Evolutionary conservation across 306 rosid species (phyloP).

Genomic region (Malus orientalis): DNA sequence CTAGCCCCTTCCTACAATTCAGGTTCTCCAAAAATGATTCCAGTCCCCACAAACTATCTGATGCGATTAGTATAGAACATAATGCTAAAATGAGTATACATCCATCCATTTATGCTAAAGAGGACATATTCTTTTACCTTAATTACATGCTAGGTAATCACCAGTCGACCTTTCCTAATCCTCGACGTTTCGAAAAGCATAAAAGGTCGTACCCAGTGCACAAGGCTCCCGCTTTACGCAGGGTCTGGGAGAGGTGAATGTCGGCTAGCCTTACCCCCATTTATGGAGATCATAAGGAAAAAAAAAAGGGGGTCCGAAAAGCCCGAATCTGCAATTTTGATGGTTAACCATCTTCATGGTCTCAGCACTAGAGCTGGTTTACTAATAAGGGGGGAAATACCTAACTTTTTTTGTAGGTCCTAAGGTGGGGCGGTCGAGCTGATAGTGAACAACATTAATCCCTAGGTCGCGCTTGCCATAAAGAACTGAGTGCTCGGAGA

Average conservation of each 20-base stretch:
- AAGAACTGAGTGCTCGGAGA: conserved; percentile 72
- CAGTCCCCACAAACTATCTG: neutral
- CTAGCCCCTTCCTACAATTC: neutral
- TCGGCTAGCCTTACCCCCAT: no score
- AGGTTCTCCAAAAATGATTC: neutral
- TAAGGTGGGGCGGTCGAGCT: neutral
- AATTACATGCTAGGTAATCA: conserved; percentile 1
- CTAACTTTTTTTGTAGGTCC: neutral
- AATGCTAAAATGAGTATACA: neutral
- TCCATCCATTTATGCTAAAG: neutral
- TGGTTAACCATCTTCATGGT: conserved; percentile 3
- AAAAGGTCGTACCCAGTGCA: no score
- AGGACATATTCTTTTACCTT: neutral
- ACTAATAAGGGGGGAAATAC: neutral
- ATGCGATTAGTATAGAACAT: neutral
- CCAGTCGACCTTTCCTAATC: neutral
- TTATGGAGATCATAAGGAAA: neutral
- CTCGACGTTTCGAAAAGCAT: neutral
- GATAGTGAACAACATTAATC: conserved; percentile 12
- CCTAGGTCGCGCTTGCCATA: conserved; percentile 80
- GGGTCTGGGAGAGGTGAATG: no score
- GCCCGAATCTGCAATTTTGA: neutral
- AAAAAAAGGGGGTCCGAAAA: neutral
- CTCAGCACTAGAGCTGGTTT: neutral
- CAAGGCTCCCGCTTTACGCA: no score